A percentile compares a stretch with the other conserved stretches of the same genome.
phyloP scores from a whole-genome alignment of 2,329 filamentous ascomycete species.

The Cladophialophora psammophila region DNA sequence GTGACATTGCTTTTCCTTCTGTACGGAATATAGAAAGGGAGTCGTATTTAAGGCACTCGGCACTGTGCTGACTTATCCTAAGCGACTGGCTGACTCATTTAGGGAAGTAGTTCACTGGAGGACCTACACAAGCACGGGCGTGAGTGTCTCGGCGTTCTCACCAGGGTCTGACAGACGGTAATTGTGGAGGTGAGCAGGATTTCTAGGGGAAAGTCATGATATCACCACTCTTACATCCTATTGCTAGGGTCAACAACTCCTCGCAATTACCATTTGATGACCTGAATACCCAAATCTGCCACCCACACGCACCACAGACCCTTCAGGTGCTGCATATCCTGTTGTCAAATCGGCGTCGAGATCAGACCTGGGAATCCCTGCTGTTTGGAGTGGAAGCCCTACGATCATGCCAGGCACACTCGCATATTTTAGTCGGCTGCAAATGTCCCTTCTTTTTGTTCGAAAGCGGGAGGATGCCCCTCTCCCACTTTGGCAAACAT shows the following conservation, averaged over 20 bases:
- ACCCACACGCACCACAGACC: background rate
- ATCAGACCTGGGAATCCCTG: background rate
- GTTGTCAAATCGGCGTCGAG: background rate
- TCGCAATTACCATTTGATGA: background rate
- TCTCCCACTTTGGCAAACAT: background rate
- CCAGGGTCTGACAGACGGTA: too few species aligned
- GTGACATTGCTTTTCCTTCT: background rate
- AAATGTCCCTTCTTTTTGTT: background rate
- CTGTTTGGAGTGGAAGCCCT: background rate
- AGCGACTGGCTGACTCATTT: conserved; percentile 10
- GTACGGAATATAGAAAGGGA: background rate
- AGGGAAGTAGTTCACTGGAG: background rate
- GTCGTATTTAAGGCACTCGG: background rate
- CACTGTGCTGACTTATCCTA: conserved; percentile 13
- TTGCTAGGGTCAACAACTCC: too few species aligned
- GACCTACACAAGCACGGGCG: background rate
- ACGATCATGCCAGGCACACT: conserved; percentile 12
- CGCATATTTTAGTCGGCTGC: conserved; percentile 6
- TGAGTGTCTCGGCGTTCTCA: background rate
- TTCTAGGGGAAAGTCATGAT: conserved; percentile 1
- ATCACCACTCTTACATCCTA: background rate
- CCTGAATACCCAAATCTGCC: background rate
- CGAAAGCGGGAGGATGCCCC: background rate
- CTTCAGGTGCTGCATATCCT: background rate
- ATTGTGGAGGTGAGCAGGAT: background rate